Evolutionary conservation across 2,329 filamentous ascomycete genomes (phyloP).

Genomic region (Aspergillus fumigatus): DNA sequence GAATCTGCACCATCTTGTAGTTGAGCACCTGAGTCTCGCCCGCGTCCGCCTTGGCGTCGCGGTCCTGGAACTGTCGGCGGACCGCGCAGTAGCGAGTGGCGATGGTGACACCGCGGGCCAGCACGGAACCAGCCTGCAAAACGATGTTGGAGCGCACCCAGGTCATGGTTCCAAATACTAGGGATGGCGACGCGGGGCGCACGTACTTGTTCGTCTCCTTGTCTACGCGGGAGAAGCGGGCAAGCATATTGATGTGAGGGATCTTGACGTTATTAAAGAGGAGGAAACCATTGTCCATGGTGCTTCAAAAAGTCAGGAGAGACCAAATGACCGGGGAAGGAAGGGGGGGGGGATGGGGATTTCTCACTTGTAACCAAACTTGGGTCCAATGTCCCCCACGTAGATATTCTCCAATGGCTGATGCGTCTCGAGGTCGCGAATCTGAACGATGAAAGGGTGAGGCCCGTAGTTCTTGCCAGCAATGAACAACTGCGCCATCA

Average conservation of each 20-base stretch:
- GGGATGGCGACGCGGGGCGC: conserved; percentile 60
- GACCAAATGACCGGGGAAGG: no score
- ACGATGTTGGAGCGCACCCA: conserved; percentile 72
- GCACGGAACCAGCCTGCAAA: conserved; percentile 64
- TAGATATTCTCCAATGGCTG: conserved; percentile 64
- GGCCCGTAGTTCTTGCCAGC: conserved; percentile 66
- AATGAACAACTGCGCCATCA: conserved; percentile 72
- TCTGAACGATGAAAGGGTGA: conserved; percentile 73
- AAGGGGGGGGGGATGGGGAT: no score
- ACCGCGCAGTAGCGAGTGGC: conserved; percentile 70
- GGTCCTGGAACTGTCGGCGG: conserved; percentile 72
- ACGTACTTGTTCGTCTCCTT: conserved; percentile 64
- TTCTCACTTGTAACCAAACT: conserved; percentile 65
- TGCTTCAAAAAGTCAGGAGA: conserved; percentile 36
- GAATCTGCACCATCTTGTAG: conserved; percentile 76
- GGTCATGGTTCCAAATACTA: conserved; percentile 72
- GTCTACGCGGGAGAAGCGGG: conserved; percentile 66
- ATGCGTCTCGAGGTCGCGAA: conserved; percentile 66
- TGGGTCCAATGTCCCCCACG: conserved; percentile 76
- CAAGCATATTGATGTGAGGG: conserved; percentile 69
- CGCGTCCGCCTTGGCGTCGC: conserved; percentile 56
- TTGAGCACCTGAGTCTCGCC: conserved; percentile 72
- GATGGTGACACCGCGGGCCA: conserved; percentile 73
- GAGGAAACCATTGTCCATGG: conserved; percentile 78
- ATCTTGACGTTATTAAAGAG: conserved; percentile 73